Evolutionary conservation across 2,329 filamentous ascomycete genomes (phyloP), one percentile per base, ranked within the genome.

Genomic region (Botrytis fragariae): DNA sequence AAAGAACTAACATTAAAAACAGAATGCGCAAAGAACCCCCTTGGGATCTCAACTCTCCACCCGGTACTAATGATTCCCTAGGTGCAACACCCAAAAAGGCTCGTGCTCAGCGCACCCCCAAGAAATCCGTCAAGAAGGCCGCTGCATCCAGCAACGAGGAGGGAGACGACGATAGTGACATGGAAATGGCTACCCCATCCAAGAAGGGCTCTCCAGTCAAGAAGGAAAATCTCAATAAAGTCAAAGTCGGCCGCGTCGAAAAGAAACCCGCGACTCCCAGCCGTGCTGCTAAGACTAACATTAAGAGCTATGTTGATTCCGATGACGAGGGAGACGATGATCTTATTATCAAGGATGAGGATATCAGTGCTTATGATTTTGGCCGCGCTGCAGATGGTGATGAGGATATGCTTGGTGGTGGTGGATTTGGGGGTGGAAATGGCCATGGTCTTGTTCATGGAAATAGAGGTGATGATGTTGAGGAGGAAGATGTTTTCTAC

Each of bases 21-120:
- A 73, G 72, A 42, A 54, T 76, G 74, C 75, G 69, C 42, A 79
- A 78, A 69, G 77, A 79, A 37, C 54, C 75, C 1, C n/a, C 73
- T 18, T 79, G 77, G 77, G 68, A 77, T 60, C 60, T 75, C 5
- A 39, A 20, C 39, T 68, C 72, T 72, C 76, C 75, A 57, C 69
- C 61, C 42, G 60, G 60, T 76, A 76, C 77, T 39, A 75, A 77
- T 42, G 70, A 61, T n/a, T 2, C 54, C 62, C 42, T 39, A 44
- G 54, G 48, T 25, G 63, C 69, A 16, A 59, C 69, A 37, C 54
- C 70, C 9, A 70, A 70, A 14, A 76, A 74, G 6, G 0, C 59
- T 22, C 71, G 72, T 44, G 68, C 59, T 3, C 65, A 37, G 0
- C 32, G 59, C 0, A 48, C 25, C 0, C 32, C 57, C 6, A 72